Evolutionary conservation across 495 filamentous ascomycete species (phyloP).

Genomic region (Xylaria nigripes): DNA sequence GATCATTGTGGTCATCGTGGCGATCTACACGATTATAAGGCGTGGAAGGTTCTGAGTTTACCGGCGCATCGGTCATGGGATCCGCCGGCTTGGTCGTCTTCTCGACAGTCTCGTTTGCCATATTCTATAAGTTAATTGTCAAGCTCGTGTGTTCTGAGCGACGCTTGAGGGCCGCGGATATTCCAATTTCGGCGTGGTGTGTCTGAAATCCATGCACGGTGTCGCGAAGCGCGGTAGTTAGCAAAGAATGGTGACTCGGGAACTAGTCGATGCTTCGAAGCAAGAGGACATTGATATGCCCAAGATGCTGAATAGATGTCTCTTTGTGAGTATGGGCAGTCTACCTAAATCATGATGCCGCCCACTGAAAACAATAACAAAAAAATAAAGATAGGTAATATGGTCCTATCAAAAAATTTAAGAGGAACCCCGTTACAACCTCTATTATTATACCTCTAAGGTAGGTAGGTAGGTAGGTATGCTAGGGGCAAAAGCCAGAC

Average conservation of each 20-base stretch:
- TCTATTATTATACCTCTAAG: too few species aligned
- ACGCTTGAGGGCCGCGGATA: not conserved
- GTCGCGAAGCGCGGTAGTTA: not conserved
- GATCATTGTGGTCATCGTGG: constrained; percentile 11
- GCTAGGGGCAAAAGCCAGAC: too few species aligned
- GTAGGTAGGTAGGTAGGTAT: too few species aligned
- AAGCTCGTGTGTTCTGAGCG: not conserved
- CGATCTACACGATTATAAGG: constrained; percentile 2
- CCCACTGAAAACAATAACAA: not conserved
- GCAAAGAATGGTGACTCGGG: not conserved
- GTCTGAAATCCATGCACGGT: not conserved
- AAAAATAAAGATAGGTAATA: too few species aligned
- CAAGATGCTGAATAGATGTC: not conserved
- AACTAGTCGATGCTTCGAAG: not conserved
- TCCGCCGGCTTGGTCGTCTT: constrained; percentile 19
- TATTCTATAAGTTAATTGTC: constrained; percentile 15
- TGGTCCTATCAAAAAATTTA: too few species aligned
- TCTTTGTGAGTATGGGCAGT: not conserved
- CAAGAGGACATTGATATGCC: not conserved
- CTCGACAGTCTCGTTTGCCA: constrained; percentile 23
- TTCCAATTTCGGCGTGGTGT: not conserved
- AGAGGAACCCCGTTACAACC: too few species aligned
- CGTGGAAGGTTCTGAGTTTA: not conserved
- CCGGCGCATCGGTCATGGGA: constrained; percentile 10
- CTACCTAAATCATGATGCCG: not conserved